Conservation (phyloP, 192 early-diverging fungal genomes). For the Entophlyctis helioformis region DNA sequence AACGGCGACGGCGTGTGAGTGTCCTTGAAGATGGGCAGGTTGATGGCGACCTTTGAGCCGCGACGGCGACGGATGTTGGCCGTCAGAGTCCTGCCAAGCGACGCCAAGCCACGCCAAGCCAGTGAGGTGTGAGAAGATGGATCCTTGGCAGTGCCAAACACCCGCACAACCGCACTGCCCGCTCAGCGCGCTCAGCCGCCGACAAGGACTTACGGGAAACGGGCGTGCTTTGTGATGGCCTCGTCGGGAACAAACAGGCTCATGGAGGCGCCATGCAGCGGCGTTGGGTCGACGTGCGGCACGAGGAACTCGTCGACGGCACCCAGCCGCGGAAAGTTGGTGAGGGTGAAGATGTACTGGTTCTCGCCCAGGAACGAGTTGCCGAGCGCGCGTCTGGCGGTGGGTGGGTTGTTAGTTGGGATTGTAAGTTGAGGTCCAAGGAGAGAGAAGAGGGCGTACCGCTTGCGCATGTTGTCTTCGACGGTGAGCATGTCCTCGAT, state of each 20-base stretch:
- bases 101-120: neutral
- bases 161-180: too few relatives aligned
- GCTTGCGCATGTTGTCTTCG: slow-evolving; percentile 72
- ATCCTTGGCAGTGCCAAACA: neutral
- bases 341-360: slow-evolving; percentile 69
- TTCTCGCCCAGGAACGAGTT: slow-evolving; percentile 45
- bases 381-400: slow-evolving; percentile 58
- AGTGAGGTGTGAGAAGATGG: neutral
- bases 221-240: slow-evolving; percentile 86
- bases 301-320: slow-evolving; percentile 58
- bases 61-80: slow-evolving; percentile 89
- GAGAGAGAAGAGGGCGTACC: slow-evolving; percentile 6
- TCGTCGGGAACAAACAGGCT: slow-evolving; percentile 90
- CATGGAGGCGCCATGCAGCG: slow-evolving; percentile 42
- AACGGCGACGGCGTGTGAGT: slow-evolving; percentile 81
- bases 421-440: too few relatives aligned
- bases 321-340: slow-evolving; percentile 86
- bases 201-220: slow-evolving; percentile 60
- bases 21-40: slow-evolving; percentile 92
- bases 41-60: slow-evolving; percentile 88
- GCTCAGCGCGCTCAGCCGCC: neutral
- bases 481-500: slow-evolving; percentile 69
- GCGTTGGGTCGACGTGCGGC: slow-evolving; percentile 48
- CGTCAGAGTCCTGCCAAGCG: slow-evolving; percentile 56
- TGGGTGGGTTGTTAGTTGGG: neutral